Percentiles rank a stretch among this genome's conserved stretches.
Conservation (phyloP, 179 eudicot genomes). For the Silene vulgaris region DNA sequence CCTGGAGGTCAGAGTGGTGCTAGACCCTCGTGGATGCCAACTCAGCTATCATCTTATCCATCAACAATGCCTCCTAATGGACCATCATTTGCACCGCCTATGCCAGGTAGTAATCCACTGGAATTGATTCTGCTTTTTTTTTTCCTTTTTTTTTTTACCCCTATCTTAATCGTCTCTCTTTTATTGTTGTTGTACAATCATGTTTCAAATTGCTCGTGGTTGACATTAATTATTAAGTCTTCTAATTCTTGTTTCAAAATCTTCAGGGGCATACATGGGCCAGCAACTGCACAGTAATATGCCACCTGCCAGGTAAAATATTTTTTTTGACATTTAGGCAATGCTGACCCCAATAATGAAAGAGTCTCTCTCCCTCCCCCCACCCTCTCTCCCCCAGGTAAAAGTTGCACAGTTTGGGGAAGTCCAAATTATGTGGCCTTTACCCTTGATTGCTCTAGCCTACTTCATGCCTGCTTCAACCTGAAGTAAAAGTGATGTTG, state of each 20-base stretch:
- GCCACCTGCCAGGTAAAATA: constrained; percentile 46
- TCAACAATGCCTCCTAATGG: constrained; percentile 42
- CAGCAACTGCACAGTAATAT: constrained; percentile 48
- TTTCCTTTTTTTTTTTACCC: too few species aligned
- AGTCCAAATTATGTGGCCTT: neutral
- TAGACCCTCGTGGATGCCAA: constrained; percentile 40
- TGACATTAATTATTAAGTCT: constrained; percentile 9
- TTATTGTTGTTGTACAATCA: neutral
- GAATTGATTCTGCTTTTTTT: neutral
- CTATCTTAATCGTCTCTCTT: neutral
- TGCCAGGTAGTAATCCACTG: constrained; percentile 38
- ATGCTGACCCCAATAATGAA: neutral
- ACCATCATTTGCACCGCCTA: constrained; percentile 39
- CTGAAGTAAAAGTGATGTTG: neutral
- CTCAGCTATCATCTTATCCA: constrained; percentile 46
- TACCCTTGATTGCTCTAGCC: neutral
- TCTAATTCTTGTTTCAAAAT: constrained; percentile 20
- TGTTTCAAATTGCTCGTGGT: neutral
- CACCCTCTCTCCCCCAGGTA: neutral
- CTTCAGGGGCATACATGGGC: constrained; percentile 56
- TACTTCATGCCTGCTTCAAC: neutral
- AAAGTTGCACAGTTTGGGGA: constrained; percentile 2
- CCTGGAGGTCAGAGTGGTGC: constrained; percentile 39
- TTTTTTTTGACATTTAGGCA: neutral
- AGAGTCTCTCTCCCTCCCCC: neutral